Evolutionary conservation across 2,329 filamentous ascomycete genomes (phyloP).

Genomic region (Dactylellina cionopaga): DNA sequence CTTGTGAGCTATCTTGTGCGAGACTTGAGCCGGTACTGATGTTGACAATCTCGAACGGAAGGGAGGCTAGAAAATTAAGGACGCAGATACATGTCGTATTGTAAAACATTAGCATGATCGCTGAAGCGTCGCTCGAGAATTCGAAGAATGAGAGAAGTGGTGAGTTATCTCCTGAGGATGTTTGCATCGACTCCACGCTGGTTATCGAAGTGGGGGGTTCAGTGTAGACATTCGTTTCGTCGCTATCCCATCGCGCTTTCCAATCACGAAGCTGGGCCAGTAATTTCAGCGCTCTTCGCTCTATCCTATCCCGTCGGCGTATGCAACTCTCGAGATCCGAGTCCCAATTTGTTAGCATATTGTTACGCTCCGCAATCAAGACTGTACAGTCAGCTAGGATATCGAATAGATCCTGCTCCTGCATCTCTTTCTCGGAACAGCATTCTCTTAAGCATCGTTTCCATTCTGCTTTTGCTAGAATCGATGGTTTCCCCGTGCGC

Average conservation of each 20-base stretch:
- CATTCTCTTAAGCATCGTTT: slow-evolving; percentile 53
- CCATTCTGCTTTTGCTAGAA: slow-evolving; percentile 57
- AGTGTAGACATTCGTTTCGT: background rate
- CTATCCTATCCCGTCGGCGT: background rate
- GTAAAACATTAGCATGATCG: slow-evolving; percentile 57
- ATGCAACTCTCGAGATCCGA: background rate
- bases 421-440: slow-evolving; percentile 51
- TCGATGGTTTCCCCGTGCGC: slow-evolving; percentile 54
- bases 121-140: slow-evolving; percentile 14
- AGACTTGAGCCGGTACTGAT: background rate
- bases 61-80: slow-evolving; percentile 54
- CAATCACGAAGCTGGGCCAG: slow-evolving; percentile 1
- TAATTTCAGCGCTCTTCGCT: background rate
- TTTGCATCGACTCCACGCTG: background rate
- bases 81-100: slow-evolving; percentile 58
- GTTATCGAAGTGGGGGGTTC: background rate
- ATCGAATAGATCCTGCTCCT: slow-evolving; percentile 58
- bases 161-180: background rate
- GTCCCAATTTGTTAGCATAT: slow-evolving; percentile 15
- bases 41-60: slow-evolving; percentile 10
- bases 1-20: background rate
- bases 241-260: background rate
- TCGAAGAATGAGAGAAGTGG: background rate
- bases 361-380: slow-evolving; percentile 53
- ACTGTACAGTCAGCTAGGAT: slow-evolving; percentile 58